Evolutionary conservation across 2,329 filamentous ascomycete species (phyloP).

Genomic region (Botryosphaeria agaves): DNA sequence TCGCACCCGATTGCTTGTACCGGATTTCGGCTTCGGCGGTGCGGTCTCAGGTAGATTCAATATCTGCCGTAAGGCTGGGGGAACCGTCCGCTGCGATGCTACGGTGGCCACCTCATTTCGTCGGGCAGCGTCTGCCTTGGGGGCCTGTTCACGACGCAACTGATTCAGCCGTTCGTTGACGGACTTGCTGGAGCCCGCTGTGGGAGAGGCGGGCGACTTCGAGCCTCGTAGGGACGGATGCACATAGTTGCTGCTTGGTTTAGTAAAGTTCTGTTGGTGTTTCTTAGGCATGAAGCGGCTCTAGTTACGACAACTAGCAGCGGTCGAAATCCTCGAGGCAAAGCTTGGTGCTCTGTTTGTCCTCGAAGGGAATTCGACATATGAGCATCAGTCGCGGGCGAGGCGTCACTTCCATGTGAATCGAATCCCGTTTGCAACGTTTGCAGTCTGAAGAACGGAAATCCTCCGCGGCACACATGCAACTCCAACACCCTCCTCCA

Average conservation of each 20-base stretch:
- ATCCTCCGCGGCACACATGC: too few species aligned
- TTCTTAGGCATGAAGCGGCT: constrained; percentile 28
- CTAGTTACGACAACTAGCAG: too few species aligned
- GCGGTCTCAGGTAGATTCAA: constrained; percentile 27
- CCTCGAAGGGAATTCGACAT: too few species aligned
- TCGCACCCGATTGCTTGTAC: constrained; percentile 14
- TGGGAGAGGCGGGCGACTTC: constrained; percentile 8
- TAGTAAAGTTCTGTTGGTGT: constrained; percentile 22
- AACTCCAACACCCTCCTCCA: too few species aligned
- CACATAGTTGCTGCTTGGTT: constrained; percentile 21
- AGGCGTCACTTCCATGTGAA: too few species aligned
- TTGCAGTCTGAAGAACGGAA: too few species aligned
- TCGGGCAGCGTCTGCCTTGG: constrained; percentile 21
- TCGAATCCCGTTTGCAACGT: too few species aligned
- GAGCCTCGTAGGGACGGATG: constrained; percentile 16
- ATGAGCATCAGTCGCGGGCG: too few species aligned
- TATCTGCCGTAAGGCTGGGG: constrained; percentile 25
- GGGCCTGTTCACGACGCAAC: constrained; percentile 24
- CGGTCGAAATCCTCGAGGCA: too few species aligned
- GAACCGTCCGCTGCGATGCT: constrained; percentile 24
- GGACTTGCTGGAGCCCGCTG: constrained; percentile 10
- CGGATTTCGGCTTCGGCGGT: constrained; percentile 25
- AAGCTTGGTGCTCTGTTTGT: too few species aligned
- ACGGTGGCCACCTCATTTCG: constrained; percentile 24
- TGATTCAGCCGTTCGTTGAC: constrained; percentile 31